These are phyloP conservation scores for Tillandsia leiboldiana DNA, from an alignment of 176 grass and related monocot genomes.

Conservation along the genomic window DNA sequence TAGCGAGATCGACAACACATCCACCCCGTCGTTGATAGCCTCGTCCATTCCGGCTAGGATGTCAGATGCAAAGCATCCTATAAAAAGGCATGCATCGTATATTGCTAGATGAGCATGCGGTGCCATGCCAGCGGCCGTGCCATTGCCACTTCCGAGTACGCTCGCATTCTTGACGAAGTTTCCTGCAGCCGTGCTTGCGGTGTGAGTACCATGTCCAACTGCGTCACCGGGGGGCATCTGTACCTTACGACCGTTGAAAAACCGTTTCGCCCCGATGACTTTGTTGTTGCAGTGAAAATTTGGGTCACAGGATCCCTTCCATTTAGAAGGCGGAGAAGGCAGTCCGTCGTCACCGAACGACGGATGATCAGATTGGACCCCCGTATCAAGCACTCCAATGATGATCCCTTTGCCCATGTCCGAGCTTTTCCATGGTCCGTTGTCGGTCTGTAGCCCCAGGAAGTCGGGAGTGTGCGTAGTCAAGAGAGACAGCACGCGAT, in stretches of 20 bases:
- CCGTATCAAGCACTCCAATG: slow-evolving; percentile 15
- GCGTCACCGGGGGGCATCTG: background rate
- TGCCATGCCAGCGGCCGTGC: slow-evolving; percentile 13
- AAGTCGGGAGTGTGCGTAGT: slow-evolving; percentile 13
- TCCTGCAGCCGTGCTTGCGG: slow-evolving; percentile 9
- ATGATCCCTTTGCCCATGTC: background rate
- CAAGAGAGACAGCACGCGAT: background rate
- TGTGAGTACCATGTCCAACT: slow-evolving; percentile 19
- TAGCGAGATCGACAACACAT: slow-evolving; percentile 8
- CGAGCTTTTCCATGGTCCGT: background rate
- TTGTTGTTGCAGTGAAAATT: background rate
- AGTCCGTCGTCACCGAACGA: slow-evolving; percentile 9
- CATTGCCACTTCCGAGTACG: slow-evolving; percentile 4
- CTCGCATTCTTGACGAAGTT: slow-evolving; percentile 4
- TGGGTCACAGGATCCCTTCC: slow-evolving; percentile 4
- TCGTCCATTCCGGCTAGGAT: slow-evolving; percentile 10
- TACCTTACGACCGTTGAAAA: background rate
- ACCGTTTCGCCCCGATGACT: background rate
- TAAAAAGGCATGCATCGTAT: background rate
- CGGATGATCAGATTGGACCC: background rate
- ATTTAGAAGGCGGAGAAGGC: background rate
- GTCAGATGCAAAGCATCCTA: background rate
- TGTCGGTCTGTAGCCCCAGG: background rate
- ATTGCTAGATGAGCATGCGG: slow-evolving; percentile 11
- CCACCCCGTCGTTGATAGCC: slow-evolving; percentile 13